Evolutionary conservation across 306 rosid species (phyloP), one percentile per base, ranked within the genome.

Genomic region (Quercus dentata): DNA sequence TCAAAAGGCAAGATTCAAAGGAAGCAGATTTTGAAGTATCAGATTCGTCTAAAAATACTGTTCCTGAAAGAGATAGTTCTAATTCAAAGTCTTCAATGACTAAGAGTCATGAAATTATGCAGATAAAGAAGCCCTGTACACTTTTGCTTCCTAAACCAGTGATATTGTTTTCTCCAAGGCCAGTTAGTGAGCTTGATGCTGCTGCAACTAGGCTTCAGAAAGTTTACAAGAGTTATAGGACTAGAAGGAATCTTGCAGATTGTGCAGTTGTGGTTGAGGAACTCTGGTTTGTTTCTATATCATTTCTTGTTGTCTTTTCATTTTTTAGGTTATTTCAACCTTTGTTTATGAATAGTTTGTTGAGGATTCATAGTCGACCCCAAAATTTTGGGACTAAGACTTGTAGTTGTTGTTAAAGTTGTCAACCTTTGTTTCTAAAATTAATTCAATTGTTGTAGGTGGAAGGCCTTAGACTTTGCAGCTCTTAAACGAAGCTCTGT

Each of bases 161-260:
- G 6, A 5, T 68, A 8, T 1, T 85, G 23, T 72, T 76, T 57
- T 80, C 87, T 65, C 86, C 83, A 23, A 63, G 44, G 73, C 85
- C 87, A 1, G 73, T 73, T 18, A 80, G 54, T 17, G 79, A 85
- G 76, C 83, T 70, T 44, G 85, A 88, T 77, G 89, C 88, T 55
- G 90, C 90, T 8, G 90, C 90, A 49, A 82, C 88, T 61, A 88
- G 3, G 85, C 81, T 88, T 21, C 90, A 88, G 88, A 88, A 88
- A 25, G 88, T 82, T 38, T 88, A 88, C 76, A 88, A 84, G 84
- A 88, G 92, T 78, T 88, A 88, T 64, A 61, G 87, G 77, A 86
- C 88, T 5, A 74, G 90, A 80, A 68, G 92, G 17, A 86, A 84
- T 76, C 79, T 88, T 35, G 92, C 92, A 38, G 92, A 88, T 82